A percentile compares a stretch with the other conserved stretches of the same genome.
Conservation (phyloP, 495 filamentous ascomycete genomes). For the Clavariopsis aquatica region DNA sequence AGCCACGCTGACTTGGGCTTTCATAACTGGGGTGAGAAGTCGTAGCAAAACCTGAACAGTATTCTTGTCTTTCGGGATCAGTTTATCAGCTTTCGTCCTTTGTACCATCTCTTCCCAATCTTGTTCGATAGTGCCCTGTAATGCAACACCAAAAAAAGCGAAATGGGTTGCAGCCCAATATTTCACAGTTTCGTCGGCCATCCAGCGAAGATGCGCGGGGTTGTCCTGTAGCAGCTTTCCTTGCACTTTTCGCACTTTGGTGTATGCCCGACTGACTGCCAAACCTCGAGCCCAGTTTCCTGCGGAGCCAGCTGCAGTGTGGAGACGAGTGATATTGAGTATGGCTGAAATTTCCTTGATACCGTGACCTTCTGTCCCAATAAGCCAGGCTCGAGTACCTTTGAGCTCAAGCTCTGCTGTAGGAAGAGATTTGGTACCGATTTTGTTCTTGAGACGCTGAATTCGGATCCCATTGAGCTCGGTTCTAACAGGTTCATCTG, state of each 20-base stretch:
- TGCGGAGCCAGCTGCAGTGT: constrained; percentile 60
- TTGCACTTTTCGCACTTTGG: constrained; percentile 55
- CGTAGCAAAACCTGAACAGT: constrained; percentile 53
- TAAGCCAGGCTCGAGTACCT: constrained; percentile 62
- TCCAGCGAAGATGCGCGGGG: constrained; percentile 61
- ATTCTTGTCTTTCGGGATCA: constrained; percentile 14
- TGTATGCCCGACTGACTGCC: constrained; percentile 61
- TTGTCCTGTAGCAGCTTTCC: constrained; percentile 53
- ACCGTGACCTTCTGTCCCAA: constrained; percentile 65
- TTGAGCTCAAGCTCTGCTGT: constrained; percentile 69
- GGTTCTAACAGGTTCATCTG: constrained; percentile 38
- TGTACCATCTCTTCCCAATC: constrained; percentile 18
- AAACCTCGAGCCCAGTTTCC: constrained; percentile 62
- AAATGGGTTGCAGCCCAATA: constrained; percentile 63
- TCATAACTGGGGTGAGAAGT: constrained; percentile 64
- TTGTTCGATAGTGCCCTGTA: constrained; percentile 58
- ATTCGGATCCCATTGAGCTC: constrained; percentile 68
- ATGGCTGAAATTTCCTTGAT: constrained; percentile 65
- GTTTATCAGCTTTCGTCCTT: constrained; percentile 17
- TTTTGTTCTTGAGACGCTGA: constrained; percentile 67
- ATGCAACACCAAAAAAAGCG: constrained; percentile 59
- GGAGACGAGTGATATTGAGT: constrained; percentile 68
- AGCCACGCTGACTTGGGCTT: constrained; percentile 62
- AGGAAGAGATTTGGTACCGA: constrained; percentile 68
- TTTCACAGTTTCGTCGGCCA: constrained; percentile 56